These are phyloP conservation scores for Eurotiales sp. DNA, from an alignment of 2,329 filamentous ascomycete species.

Conservation along the genomic window DNA sequence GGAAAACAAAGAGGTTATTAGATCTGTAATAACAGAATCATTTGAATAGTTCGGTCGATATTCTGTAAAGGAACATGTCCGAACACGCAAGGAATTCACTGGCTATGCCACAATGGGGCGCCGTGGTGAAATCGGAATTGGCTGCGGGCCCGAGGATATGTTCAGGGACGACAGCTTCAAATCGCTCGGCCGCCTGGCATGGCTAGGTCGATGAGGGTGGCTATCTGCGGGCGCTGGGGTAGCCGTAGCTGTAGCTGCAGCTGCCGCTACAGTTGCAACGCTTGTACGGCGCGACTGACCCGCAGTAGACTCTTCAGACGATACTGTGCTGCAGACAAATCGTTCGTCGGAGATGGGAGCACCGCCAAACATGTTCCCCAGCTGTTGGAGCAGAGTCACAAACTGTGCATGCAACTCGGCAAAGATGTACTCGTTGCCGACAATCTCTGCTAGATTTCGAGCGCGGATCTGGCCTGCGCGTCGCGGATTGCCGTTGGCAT, in stretches of 20 bases:
- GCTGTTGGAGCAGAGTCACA: conserved; percentile 46
- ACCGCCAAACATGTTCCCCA: conserved; percentile 45
- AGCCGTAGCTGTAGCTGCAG: no score
- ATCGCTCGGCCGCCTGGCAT: conserved; percentile 24
- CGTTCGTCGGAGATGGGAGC: conserved; percentile 40
- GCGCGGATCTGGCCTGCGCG: conserved; percentile 52
- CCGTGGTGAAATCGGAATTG: conserved; percentile 35
- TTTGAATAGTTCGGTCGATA: not conserved
- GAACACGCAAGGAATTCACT: no score
- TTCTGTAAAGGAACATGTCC: not conserved
- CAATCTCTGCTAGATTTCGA: conserved; percentile 56
- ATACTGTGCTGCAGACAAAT: conserved; percentile 38
- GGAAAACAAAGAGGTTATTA: conserved; percentile 1
- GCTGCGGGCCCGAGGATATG: conserved; percentile 32
- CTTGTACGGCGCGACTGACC: conserved; percentile 23
- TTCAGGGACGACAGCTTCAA: conserved; percentile 32
- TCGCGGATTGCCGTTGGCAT: conserved; percentile 54
- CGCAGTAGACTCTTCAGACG: conserved; percentile 24
- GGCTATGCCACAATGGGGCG: conserved; percentile 33
- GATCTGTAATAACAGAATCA: not conserved
- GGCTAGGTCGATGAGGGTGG: conserved; percentile 20
- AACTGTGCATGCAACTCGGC: conserved; percentile 55
- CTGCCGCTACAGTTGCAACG: no score
- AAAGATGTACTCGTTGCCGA: conserved; percentile 57
- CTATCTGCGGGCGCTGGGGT: conserved; percentile 15